These are phyloP conservation scores for Trichoderma aggressivum DNA, from an alignment of 2,329 filamentous ascomycete species.

Conservation along the genomic window DNA sequence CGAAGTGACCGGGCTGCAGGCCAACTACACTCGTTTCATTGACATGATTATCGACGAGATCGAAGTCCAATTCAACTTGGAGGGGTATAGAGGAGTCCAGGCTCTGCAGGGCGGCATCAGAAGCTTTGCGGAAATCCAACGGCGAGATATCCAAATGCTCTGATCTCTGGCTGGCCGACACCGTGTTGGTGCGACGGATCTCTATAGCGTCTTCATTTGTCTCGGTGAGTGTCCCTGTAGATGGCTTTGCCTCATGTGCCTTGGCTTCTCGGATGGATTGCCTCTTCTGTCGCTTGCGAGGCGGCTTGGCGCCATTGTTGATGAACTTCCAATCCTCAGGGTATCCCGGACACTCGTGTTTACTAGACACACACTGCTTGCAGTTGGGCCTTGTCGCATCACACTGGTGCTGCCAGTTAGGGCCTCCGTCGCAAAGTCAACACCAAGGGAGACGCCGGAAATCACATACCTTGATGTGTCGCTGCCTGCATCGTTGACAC, in stretches of 20 bases:
- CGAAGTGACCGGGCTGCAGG: background rate
- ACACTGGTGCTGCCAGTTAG: background rate
- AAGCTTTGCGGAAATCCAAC: background rate
- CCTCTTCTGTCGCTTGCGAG: conserved; percentile 4
- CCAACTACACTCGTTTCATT: background rate
- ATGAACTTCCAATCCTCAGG: conserved; percentile 9
- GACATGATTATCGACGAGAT: background rate
- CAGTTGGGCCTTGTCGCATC: background rate
- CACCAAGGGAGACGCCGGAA: background rate
- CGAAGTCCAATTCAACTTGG: background rate
- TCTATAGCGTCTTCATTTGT: background rate
- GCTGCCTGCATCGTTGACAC: conserved; percentile 11
- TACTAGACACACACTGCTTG: background rate
- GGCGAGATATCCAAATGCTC: background rate
- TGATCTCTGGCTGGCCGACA: background rate
- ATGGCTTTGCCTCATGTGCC: background rate
- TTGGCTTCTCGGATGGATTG: background rate
- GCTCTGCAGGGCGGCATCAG: background rate
- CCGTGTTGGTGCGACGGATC: background rate
- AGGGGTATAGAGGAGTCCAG: background rate
- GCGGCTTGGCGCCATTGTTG: background rate
- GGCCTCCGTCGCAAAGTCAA: too few relatives aligned
- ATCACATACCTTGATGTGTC: conserved; percentile 3
- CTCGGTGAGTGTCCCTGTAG: background rate
- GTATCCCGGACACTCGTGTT: conserved; percentile 5